A percentile compares a stretch with the other conserved stretches of the same genome.
phyloP scores from a whole-genome alignment of 331 rosid genomes.

The Pyracantha coccinea region DNA sequence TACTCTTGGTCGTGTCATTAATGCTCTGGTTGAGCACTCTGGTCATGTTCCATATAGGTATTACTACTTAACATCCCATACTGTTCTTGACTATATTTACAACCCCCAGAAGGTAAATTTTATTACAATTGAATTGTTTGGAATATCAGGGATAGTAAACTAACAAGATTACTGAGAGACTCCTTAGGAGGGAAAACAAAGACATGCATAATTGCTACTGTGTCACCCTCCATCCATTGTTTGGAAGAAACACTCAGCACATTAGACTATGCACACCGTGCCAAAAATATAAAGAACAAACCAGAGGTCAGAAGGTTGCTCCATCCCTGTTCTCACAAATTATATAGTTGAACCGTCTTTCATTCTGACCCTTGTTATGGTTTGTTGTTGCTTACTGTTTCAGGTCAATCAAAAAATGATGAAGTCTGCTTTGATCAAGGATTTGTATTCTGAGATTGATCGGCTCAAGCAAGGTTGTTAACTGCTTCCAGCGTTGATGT shows the following conservation, averaged over 20 bases:
- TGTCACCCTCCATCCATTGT: slow-evolving; percentile 97
- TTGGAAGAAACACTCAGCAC: slow-evolving; percentile 99
- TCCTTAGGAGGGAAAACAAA: slow-evolving; percentile 99
- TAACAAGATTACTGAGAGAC: slow-evolving; percentile 91
- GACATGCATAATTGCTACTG: slow-evolving; percentile 98
- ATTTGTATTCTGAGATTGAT: slow-evolving; percentile 94
- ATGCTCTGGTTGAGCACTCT: slow-evolving; percentile 97
- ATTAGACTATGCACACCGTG: slow-evolving; percentile 96
- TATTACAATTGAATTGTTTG: slow-evolving; percentile 10
- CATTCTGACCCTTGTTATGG: slow-evolving; percentile 10
- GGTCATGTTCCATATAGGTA: slow-evolving; percentile 99
- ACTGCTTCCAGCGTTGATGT: slow-evolving; percentile 5
- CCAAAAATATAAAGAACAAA: slow-evolving; percentile 98
- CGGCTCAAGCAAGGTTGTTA: slow-evolving; percentile 90
- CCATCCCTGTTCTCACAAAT: neutral
- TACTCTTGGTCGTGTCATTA: slow-evolving; percentile 96
- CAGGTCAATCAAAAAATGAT: slow-evolving; percentile 99
- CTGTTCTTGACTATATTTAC: neutral
- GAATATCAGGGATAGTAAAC: slow-evolving; percentile 86
- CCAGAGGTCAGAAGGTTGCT: slow-evolving; percentile 66
- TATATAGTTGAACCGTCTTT: neutral
- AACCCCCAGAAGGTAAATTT: neutral
- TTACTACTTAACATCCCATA: neutral
- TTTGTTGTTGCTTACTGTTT: slow-evolving; percentile 17
- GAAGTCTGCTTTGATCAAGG: slow-evolving; percentile 98